Percentiles rank a stretch among this genome's conserved stretches.
Conservation (phyloP, 2,329 filamentous ascomycete species). For the Berkeleyomyces rouxiae region DNA sequence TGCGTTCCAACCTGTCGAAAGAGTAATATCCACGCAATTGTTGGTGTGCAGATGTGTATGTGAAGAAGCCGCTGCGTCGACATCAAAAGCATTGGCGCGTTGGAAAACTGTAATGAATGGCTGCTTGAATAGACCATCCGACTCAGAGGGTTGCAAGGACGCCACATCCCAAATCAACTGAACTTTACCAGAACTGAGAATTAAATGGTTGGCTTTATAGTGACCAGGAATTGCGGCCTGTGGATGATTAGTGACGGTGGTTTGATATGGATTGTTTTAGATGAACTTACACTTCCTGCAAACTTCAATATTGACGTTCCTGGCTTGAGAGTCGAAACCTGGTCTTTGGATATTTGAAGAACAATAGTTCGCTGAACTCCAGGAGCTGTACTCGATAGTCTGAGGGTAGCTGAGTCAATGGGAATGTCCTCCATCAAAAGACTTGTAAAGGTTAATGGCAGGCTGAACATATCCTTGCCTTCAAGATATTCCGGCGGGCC, state of each 20-base stretch:
- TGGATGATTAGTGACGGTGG: neutral
- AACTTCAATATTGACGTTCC: conserved; percentile 30
- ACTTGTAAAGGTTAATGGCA: conserved; percentile 14
- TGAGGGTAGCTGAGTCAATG: conserved; percentile 9
- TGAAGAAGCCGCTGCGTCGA: conserved; percentile 48
- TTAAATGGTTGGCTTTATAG: conserved; percentile 59
- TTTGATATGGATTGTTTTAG: neutral
- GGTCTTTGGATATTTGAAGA: conserved; percentile 16
- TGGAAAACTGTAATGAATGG: conserved; percentile 60
- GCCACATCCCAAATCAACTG: conserved; percentile 49
- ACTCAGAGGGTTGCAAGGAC: conserved; percentile 29
- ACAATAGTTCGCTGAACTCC: conserved; percentile 15
- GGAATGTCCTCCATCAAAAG: conserved; percentile 7
- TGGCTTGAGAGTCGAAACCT: conserved; percentile 25
- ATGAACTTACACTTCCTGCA: conserved; percentile 22
- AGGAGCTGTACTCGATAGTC: conserved; percentile 3
- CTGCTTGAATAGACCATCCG: conserved; percentile 35
- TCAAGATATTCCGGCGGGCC: conserved; percentile 47
- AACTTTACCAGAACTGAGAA: conserved; percentile 46
- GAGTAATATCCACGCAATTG: conserved; percentile 57
- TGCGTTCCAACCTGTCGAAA: conserved; percentile 60
- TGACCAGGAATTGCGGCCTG: conserved; percentile 52
- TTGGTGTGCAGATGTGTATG: conserved; percentile 65
- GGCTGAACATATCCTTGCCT: conserved; percentile 17
- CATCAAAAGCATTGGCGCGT: conserved; percentile 48